Evolutionary conservation across 139 green algal species (phyloP), one percentile per base, ranked within the genome.

Genomic region (Monoraphidium neglectum): DNA sequence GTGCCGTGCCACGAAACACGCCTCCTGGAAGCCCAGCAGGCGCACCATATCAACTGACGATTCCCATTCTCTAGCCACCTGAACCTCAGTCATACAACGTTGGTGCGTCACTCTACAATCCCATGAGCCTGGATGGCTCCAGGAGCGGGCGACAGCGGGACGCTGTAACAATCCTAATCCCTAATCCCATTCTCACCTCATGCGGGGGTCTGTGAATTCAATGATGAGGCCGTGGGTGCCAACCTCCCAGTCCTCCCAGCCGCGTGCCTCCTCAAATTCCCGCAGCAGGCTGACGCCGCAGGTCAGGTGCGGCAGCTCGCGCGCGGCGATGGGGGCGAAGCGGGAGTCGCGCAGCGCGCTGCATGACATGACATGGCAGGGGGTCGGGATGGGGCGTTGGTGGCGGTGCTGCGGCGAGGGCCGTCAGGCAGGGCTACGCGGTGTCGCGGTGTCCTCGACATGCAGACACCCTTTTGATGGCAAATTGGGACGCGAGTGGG

Each of bases 251-350:
- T 97, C 90, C 30, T 87, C 60, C 88, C 83, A 93, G 61, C 65
- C 38, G 0, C 47, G 56, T 4, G 80, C 92, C 13, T 74, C 36
- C 61, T 96, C 86, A 78, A 96, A 97, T 33, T 60, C 70, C 33
- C 62, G 69, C 47, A 97, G 92, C 37, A 97, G 80, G 0, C 86
- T 93, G 2, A 97, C 91, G n/a, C 88, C 94, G 85, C 92, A 97
- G 15, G 69, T 71, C 40, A 97, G 85, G 23, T 76, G 46, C 3
- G 85, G 66, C 71, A 88, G 62, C 72, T 88, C 83, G 8, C 65
- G 54, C 0, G 63, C 37, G 33, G 49, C n/a, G 15, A 96, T 84
- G 1, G 92, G 88, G 2, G 72, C 46, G 69, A 96, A 96, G 15
- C 92, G 85, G 2, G 77, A 80, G 79, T 96, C 92, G 15, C 77